phyloP scores from a whole-genome alignment of 1,284 basidiomycete genomes.

The Puccinia coronata region DNA sequence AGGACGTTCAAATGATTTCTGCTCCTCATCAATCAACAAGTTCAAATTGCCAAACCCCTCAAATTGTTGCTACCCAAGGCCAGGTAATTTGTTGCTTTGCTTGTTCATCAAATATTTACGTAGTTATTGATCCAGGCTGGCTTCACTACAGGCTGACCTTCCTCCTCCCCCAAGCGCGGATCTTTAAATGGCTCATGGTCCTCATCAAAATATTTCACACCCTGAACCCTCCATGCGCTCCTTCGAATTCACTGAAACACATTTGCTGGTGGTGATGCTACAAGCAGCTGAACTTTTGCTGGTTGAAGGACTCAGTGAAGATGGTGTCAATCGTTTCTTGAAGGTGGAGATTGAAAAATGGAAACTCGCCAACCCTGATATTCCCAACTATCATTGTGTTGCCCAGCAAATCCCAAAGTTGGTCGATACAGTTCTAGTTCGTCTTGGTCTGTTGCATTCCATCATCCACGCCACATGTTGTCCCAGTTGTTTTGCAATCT shows the following conservation, averaged over 20 bases:
- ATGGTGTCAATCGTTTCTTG: conserved; percentile 13
- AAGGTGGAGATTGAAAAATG: conserved; percentile 20
- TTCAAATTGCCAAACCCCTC: no score
- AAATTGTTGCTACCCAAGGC: no score
- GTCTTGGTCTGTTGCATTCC: background rate
- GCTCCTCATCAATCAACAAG: conserved; percentile 4
- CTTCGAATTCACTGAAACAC: background rate
- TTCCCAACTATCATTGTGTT: background rate
- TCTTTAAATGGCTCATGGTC: no score
- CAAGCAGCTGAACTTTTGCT: conserved; percentile 16
- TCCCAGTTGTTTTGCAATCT: conserved; percentile 14
- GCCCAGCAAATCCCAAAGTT: conserved; percentile 13
- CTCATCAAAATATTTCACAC: background rate
- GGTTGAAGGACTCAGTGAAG: conserved; percentile 7
- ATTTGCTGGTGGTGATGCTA: no score
- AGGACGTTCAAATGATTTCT: conserved; percentile 9
- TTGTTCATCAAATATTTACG: no score
- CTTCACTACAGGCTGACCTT: no score
- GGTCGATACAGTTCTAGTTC: conserved; percentile 1
- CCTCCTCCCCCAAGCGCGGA: no score
- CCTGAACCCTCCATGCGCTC: background rate
- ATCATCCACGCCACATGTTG: conserved; percentile 24
- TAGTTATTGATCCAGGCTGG: no score
- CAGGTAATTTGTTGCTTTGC: no score
- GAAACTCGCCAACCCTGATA: conserved; percentile 1